These are phyloP conservation scores for Phytophthora ramorum DNA, from an alignment of 352 stramenopile genomes.

Conservation along the genomic window DNA sequence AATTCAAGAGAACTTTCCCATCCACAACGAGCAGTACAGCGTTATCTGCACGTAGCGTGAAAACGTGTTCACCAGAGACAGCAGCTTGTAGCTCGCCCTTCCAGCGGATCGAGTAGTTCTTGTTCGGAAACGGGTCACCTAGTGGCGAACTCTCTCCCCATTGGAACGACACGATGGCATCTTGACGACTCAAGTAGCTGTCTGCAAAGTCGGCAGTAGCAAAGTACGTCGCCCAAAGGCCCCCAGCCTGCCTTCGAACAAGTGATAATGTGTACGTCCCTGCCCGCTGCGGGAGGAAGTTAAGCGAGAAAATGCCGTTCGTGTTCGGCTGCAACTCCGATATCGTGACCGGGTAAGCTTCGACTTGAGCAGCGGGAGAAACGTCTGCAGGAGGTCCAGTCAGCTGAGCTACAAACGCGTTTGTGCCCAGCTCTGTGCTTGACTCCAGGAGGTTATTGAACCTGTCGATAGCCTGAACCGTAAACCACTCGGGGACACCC, in stretches of 20 bases:
- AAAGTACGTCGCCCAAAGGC: conserved; percentile 93
- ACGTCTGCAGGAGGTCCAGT: conserved; percentile 38
- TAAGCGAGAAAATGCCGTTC: conserved; percentile 85
- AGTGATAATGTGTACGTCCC: conserved; percentile 88
- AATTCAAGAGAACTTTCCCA: conserved; percentile 65
- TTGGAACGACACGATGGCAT: conserved; percentile 85
- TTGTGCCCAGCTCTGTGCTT: conserved; percentile 61
- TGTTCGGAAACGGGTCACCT: conserved; percentile 72
- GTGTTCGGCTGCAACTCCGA: conserved; percentile 76
- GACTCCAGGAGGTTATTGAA: conserved; percentile 93
- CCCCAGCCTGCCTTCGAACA: conserved; percentile 77
- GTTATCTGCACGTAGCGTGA: conserved; percentile 87
- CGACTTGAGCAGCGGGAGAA: background rate
- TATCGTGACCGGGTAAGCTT: conserved; percentile 58
- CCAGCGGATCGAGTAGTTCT: conserved; percentile 81
- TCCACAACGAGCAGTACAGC: conserved; percentile 79
- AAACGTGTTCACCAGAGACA: conserved; percentile 70
- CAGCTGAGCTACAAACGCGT: conserved; percentile 70
- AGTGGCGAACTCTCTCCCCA: conserved; percentile 81
- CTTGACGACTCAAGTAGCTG: conserved; percentile 71
- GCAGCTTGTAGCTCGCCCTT: conserved; percentile 59
- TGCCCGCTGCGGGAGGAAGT: conserved; percentile 80
- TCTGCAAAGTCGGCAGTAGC: conserved; percentile 89
- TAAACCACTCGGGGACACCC: conserved; percentile 78
- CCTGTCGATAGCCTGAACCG: conserved; percentile 89